Percentiles rank a stretch among this genome's conserved stretches.
Conservation (phyloP, 352 stramenopile species). For the Globisporangium radiosum region DNA sequence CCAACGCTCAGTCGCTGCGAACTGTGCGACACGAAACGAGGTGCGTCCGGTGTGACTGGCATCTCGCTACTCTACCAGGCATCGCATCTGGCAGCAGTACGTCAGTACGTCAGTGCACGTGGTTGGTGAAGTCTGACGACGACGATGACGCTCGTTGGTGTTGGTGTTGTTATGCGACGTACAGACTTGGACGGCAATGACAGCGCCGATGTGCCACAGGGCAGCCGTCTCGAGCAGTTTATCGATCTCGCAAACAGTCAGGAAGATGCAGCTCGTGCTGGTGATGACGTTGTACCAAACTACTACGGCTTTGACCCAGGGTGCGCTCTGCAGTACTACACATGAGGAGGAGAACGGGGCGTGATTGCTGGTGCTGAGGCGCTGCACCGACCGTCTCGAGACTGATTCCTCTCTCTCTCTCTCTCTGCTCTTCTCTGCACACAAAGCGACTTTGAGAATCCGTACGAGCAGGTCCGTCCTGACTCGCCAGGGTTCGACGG, state of each 20-base stretch:
- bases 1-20: slow-evolving; percentile 28
- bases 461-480: slow-evolving; percentile 24
- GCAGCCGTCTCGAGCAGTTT: slow-evolving; percentile 6
- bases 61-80: no score
- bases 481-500: slow-evolving; percentile 14
- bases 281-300: not conserved
- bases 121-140: not conserved
- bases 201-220: slow-evolving; percentile 11
- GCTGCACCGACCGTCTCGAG: not conserved
- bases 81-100: no score
- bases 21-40: slow-evolving; percentile 40
- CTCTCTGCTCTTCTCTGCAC: not conserved
- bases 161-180: not conserved
- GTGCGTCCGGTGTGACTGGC: not conserved
- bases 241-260: slow-evolving; percentile 35
- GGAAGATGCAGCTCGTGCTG: slow-evolving; percentile 8
- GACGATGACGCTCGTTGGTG: not conserved
- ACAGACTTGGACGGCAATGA: slow-evolving; percentile 6
- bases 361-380: not conserved
- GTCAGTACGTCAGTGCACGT: no score
- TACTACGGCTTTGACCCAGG: slow-evolving; percentile 16
- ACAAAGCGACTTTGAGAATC: slow-evolving; percentile 32
- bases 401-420: not conserved
- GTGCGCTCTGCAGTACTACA: not conserved
- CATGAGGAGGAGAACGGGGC: no score